phyloP scores from a whole-genome alignment of 192 early-diverging fungal genomes.

The Kappamyces sp. region DNA sequence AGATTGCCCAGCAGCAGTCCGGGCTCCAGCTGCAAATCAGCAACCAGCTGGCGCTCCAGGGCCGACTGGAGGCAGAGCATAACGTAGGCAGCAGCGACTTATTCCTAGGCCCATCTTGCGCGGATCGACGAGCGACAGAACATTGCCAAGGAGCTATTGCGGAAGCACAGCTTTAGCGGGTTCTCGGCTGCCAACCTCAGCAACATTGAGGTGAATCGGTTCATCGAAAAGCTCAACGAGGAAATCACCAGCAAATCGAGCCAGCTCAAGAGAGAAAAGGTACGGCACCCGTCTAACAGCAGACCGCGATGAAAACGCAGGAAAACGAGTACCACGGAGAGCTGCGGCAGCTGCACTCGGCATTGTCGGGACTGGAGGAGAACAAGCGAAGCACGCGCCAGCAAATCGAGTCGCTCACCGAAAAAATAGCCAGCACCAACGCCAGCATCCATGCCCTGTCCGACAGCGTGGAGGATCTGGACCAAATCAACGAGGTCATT shows the following conservation, averaged over 20 bases:
- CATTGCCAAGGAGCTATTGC: constrained; percentile 34
- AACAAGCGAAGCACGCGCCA: constrained; percentile 24
- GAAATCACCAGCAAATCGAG: constrained; percentile 27
- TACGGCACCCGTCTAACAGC: background rate
- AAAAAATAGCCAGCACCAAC: too few relatives aligned
- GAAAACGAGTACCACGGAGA: constrained; percentile 17
- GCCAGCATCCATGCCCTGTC: too few relatives aligned
- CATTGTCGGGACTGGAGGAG: constrained; percentile 28
- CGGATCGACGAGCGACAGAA: constrained; percentile 33
- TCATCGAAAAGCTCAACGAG: constrained; percentile 36
- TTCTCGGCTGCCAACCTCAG: constrained; percentile 31
- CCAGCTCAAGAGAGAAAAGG: constrained; percentile 9
- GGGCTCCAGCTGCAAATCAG: constrained; percentile 26
- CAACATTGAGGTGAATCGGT: constrained; percentile 33
- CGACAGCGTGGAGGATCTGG: too few relatives aligned
- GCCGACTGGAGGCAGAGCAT: constrained; percentile 50
- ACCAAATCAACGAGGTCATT: too few relatives aligned
- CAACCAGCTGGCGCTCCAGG: constrained; percentile 32
- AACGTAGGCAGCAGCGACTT: constrained; percentile 25
- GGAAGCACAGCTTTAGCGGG: constrained; percentile 30
- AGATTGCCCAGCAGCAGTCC: constrained; percentile 22
- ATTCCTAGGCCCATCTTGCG: constrained; percentile 25
- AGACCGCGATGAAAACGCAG: constrained; percentile 19
- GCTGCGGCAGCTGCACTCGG: constrained; percentile 13
- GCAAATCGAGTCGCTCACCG: constrained; percentile 20